These are phyloP conservation scores for Hypericum androsaemum DNA, from an alignment of 345 rosid species.

Conservation along the genomic window DNA sequence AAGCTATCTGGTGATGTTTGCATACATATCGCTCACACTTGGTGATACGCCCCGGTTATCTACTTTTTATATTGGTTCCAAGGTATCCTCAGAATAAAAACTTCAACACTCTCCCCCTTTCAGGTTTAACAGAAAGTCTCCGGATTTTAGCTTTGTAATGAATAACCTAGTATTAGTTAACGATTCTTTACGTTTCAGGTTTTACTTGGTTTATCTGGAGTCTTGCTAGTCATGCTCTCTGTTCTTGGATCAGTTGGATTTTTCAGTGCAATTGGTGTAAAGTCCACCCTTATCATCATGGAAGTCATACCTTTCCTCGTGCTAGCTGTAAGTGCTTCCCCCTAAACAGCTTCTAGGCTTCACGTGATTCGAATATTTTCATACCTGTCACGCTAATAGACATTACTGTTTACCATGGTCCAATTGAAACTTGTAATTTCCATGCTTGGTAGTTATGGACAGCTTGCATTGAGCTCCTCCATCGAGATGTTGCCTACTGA, in stretches of 20 bases:
- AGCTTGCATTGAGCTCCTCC: too few relatives aligned
- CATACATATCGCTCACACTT: constrained; percentile 80
- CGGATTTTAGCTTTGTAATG: constrained; percentile 11
- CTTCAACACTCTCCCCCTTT: constrained; percentile 2
- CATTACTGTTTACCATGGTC: too few relatives aligned
- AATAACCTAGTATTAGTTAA: background rate
- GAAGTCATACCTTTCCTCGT: constrained; percentile 99
- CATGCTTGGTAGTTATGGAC: too few relatives aligned
- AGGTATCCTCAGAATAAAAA: constrained; percentile 37
- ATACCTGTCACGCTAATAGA: too few relatives aligned
- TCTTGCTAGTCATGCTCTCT: constrained; percentile 90
- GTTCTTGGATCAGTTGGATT: constrained; percentile 93
- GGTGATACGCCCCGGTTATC: constrained; percentile 67
- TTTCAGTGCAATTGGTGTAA: constrained; percentile 90
- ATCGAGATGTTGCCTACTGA: too few relatives aligned
- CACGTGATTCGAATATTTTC: too few relatives aligned
- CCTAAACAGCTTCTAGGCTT: too few relatives aligned
- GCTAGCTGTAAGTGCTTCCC: constrained; percentile 64
- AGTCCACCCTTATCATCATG: constrained; percentile 91
- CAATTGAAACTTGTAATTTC: too few relatives aligned
- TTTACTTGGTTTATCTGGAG: constrained; percentile 90
- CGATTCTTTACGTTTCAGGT: constrained; percentile 45
- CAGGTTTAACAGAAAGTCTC: background rate
- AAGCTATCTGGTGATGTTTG: constrained; percentile 98
- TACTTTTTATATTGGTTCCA: constrained; percentile 72